Base-by-base conservation (phyloP, 2,329 filamentous ascomycete genomes). In the Penicillium fuscoglaucum region DNA sequence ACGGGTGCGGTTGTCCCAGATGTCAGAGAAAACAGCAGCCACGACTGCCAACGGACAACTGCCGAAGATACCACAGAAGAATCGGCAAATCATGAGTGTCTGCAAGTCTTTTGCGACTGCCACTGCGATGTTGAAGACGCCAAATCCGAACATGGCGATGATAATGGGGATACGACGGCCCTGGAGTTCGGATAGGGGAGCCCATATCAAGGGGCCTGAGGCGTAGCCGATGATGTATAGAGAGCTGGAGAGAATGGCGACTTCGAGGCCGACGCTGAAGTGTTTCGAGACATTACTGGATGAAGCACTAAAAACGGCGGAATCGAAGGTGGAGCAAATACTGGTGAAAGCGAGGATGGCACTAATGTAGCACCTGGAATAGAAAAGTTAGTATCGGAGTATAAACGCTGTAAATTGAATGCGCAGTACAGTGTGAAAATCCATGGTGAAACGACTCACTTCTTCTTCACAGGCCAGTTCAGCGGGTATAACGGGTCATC, bases 271-370 rank as follows among this genome's bases (percentile, higher is more conserved):
- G 7, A 81, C 76, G 26, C 74, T 54, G 61, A 82, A 82, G 12
- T 81, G 67, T 3, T 52, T 50, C 8, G 84, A 81, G 5, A 90
- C 80, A 21, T 76, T 66, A 13, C 62, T 59, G 0, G 86, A 89
- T 6, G 87, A 87, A 31, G 85, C 76, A 3, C 87, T 89, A 76
- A 90, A 90, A 67, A 90, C 85, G 71, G 84, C 87, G 1, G 70
- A 72, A 1, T 78, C 79, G 55, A 84, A 83, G 1, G 82, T 80
- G 44, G 79, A 84, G 41, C 67, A 69, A 41, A 68, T 64, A 57
- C 64, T 62, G 29, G 64, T 61, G 29, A 62, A 69, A 24, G 63
- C 65, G 44, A 67, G 65, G 44, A 68, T 68, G 28, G 44, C 61
- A 33, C 58, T 64, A 21, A 60, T 66, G 35, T 59, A 62, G 5